Evolutionary conservation across 352 stramenopile species (phyloP).

Genomic region (Globisporangium uncinulatum): DNA sequence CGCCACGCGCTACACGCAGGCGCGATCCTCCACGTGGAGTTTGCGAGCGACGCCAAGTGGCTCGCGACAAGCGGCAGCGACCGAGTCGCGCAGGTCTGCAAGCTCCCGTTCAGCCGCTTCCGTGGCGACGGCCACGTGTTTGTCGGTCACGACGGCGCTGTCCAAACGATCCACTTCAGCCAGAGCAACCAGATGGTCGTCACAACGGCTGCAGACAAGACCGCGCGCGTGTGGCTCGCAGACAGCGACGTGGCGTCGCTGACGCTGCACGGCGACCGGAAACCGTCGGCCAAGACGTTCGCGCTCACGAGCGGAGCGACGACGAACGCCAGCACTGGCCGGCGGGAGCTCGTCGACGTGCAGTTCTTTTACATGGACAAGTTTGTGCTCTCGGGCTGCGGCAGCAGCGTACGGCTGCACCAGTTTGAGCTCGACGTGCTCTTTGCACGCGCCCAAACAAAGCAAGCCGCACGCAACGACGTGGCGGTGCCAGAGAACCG

Average conservation of each 20-base stretch:
- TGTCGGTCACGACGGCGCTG: conserved; percentile 57
- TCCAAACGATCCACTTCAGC: conserved; percentile 67
- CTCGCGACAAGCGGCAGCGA: conserved; percentile 65
- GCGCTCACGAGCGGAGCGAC: neutral
- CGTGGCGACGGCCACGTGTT: conserved; percentile 66
- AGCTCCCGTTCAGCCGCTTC: conserved; percentile 66
- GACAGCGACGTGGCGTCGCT: conserved; percentile 62
- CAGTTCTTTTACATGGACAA: conserved; percentile 89
- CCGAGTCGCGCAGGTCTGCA: conserved; percentile 53
- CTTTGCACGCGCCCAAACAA: conserved; percentile 34
- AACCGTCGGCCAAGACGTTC: too few relatives aligned
- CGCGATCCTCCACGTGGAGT: conserved; percentile 74
- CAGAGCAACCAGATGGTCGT: conserved; percentile 64
- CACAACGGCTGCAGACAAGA: conserved; percentile 64
- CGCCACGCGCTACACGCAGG: conserved; percentile 51
- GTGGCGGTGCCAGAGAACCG: conserved; percentile 43
- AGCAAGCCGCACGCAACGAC: conserved; percentile 30
- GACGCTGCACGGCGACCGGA: conserved; percentile 26
- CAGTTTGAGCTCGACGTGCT: conserved; percentile 71
- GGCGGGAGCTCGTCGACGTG: conserved; percentile 58
- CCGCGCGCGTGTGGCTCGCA: conserved; percentile 59
- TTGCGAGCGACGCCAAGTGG: conserved; percentile 67
- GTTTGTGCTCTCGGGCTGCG: conserved; percentile 69
- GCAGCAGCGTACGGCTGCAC: conserved; percentile 57
- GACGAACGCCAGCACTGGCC: conserved; percentile 7